A percentile compares a stretch with the other conserved stretches of the same genome.
phyloP scores from a whole-genome alignment of 176 grass and related monocot genomes.

The Microstegium vimineum region DNA sequence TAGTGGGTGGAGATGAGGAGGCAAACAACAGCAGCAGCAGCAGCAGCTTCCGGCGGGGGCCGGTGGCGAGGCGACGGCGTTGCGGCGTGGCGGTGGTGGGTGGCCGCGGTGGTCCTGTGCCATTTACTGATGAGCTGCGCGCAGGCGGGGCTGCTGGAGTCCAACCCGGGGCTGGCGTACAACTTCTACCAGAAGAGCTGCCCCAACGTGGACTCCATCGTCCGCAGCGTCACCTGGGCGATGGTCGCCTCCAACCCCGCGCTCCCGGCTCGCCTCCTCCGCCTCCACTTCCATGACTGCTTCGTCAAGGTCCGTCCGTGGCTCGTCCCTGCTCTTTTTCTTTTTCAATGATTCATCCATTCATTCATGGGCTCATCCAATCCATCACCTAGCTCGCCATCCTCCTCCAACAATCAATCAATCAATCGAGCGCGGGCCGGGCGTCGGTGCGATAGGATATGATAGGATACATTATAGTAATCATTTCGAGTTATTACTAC shows the following conservation, averaged over 20 bases:
- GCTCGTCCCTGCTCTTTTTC: too few species aligned
- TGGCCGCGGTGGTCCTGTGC: conserved; percentile 2
- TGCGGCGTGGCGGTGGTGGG: not conserved
- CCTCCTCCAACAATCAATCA: not conserved
- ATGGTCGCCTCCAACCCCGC: conserved; percentile 37
- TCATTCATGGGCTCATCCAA: not conserved
- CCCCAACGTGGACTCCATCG: conserved; percentile 43
- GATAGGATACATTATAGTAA: not conserved
- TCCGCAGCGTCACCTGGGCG: conserved; percentile 30
- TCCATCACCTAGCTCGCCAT: not conserved
- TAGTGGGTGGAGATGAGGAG: not conserved
- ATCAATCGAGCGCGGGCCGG: not conserved
- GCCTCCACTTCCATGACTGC: conserved; percentile 75
- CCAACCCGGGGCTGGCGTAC: conserved; percentile 39
- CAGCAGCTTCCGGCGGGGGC: not conserved
- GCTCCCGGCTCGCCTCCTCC: conserved; percentile 40
- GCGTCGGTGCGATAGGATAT: not conserved
- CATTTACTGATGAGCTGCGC: conserved; percentile 15
- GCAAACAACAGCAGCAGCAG: not conserved
- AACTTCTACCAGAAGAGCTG: conserved; percentile 62
- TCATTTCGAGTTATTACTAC: accelerated
- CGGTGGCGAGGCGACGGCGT: not conserved
- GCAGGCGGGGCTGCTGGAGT: conserved; percentile 39
- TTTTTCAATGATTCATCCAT: not conserved
- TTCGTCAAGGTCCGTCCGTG: conserved; percentile 46